Base-by-base conservation (phyloP, 176 grass and related monocot genomes). In the Metroxylon sagu region DNA sequence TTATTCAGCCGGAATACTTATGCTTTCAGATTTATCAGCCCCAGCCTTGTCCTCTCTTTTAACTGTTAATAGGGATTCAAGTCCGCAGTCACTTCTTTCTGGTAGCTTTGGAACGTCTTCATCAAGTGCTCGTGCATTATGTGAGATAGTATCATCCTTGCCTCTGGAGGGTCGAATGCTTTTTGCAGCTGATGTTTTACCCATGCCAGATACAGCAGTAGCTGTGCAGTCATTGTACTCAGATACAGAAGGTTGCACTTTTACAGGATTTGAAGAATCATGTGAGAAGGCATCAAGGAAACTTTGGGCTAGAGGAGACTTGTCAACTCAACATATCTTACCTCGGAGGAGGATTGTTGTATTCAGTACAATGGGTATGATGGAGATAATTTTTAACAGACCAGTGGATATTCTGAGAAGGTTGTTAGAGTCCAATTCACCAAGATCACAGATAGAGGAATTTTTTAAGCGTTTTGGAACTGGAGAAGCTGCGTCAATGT, bases 401-500 rank as follows among this genome's bases (percentile, higher is more conserved):
- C 92, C 92, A 69, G 84, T 91, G 65, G 92, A 97, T 64, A 97
- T 97, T 57, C 82, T 97, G 58, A 91, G 81, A 50, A 86, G 85
- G 76, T 82, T 97, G 64, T 83, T 97, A 66, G 92, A 91, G 53
- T 77, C 77, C 55, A 97, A 85, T 72, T 83, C 80, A 62, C 68
- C 82, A 57, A 81, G 83, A 74, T 73, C 74, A 18, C 87, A 91
- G 62, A 79, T 97, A 52, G 86, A 91, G 65, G 92, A 97, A 53
- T 88, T 97, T 61, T 97, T 97, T 64, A 97, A 77, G 30, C 87
- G 92, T 48, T 97, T 82, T 64, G 87, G 92, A 68, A 54, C 78
- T 66, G 87, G 86, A 75, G 92, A 97, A 51, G 80, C 92, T 72
- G 83, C 92, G 62, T 87, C 87, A 61, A 97, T 97, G 87, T 97